Evolutionary conservation across 2,329 filamentous ascomycete genomes (phyloP), one percentile per base, ranked within the genome.

Genomic region (Fusarium sp.): DNA sequence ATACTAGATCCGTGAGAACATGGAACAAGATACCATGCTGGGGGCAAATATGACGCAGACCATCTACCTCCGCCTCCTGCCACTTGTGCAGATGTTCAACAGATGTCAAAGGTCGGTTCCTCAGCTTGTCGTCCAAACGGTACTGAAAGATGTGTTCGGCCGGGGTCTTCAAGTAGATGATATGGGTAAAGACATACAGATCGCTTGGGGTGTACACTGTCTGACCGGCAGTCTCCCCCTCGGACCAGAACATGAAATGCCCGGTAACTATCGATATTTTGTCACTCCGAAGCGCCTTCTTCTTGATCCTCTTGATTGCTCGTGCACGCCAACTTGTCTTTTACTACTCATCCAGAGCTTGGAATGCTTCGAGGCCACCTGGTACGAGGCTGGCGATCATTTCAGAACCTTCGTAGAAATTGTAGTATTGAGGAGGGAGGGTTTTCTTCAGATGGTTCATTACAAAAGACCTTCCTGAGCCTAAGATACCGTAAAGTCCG

Each of bases 211-310:
- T 89, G 55, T 76, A 80, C 0, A 86, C 80, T 6, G 65, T 14
- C 1, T 73, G 16, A 31, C 73, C 76, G n/a, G 25, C 36, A 8
- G 73, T 62, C 0, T 80, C 23, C 80, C 76, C 4, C 25, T 84
- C 79, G 0, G 64, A 4, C 84, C 85, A 88, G 67, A 89, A 85
- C 78, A 84, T 85, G 72, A 80, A 84, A 72, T 90, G 86, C 0
- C 86, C 86, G 4, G 84, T 77, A 3, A 90, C 83, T 3, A 90
- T 70, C 1, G 75, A 87, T 5, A 75, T 65, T 62, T 75, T 78
- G 0, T 77, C 72, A 9, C 51, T 79, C 0, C 69, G 11, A 2
- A 59, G 46, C 58, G 82, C 85, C 7, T 81, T 66, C 0, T 79
- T 49, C 20, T 64, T 36, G 51, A 89, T 84, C 0, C 13, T 68